Conservation (phyloP, 2,329 filamentous ascomycete species). For the Aotearoamyces nothofagi region DNA sequence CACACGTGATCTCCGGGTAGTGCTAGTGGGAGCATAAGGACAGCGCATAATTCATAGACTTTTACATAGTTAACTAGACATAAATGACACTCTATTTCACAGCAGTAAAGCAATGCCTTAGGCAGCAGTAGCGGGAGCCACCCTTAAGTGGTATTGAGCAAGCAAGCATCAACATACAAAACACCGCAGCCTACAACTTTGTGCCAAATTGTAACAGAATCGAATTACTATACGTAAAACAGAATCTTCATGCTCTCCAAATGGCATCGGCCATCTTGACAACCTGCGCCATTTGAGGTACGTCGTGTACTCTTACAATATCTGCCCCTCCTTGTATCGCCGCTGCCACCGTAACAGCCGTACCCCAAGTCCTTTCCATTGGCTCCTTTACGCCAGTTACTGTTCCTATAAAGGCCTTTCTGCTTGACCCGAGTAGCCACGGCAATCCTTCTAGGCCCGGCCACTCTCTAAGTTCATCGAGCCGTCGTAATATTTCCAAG, state of each 20-base stretch:
- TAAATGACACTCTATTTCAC: too few relatives aligned
- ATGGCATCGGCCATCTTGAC: slow-evolving; percentile 87
- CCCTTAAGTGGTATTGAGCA: too few relatives aligned
- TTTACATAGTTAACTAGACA: too few relatives aligned
- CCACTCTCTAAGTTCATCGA: slow-evolving; percentile 49
- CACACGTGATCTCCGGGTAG: too few relatives aligned
- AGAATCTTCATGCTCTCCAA: slow-evolving; percentile 40
- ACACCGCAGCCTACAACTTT: too few relatives aligned
- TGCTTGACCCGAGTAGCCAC: slow-evolving; percentile 79
- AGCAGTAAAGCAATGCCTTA: too few relatives aligned
- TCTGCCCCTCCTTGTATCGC: slow-evolving; percentile 80
- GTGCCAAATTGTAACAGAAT: too few relatives aligned
- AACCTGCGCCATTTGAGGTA: slow-evolving; percentile 71
- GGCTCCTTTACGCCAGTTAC: slow-evolving; percentile 64
- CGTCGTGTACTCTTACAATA: slow-evolving; percentile 85
- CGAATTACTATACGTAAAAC: too few relatives aligned
- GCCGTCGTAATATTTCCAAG: slow-evolving; percentile 55
- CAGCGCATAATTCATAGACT: too few relatives aligned
- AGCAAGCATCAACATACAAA: too few relatives aligned
- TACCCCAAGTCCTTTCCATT: slow-evolving; percentile 64
- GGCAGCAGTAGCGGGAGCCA: too few relatives aligned
- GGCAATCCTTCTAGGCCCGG: slow-evolving; percentile 55
- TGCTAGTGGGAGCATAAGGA: too few relatives aligned
- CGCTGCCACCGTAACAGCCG: slow-evolving; percentile 74
- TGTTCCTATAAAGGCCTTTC: slow-evolving; percentile 77